Evolutionary conservation across 1,284 basidiomycete species (phyloP), one percentile per base, ranked within the genome.

Genomic region (Trichosporon ovoides): DNA sequence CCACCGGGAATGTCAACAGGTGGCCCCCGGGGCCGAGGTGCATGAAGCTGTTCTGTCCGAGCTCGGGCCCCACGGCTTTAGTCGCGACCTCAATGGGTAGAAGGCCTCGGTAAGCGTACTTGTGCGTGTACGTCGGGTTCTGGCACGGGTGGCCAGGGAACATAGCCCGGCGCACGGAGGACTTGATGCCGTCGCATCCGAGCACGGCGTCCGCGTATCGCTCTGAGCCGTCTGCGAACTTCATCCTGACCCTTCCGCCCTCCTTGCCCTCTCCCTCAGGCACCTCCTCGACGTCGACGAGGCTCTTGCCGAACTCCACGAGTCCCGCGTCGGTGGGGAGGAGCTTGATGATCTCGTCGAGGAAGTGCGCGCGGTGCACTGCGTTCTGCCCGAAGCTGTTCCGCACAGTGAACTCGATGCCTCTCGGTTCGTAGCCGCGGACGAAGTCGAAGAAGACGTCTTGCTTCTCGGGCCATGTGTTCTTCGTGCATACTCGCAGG

Each of bases 111-210:
- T 65, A 63, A 5, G 64, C 64, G 43, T 58, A 56, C 56, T 65
- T 65, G 57, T 63, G 59, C 10, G 64, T 63, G 54, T 59, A 63
- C 1, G 34, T 40, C 3, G 64, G 59, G 5, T 33, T 18, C 1
- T 54, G 55, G 22, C 60, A 62, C 4, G 57, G 55, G 18, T 57
- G 53, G 31, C 58, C 61, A 9, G 50, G 55, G n/a, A 61, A 58
- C 55, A 65, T 57, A 31, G 20, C 11, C 2, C 36, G 34, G 3
- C 64, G 53, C 1, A 56, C 53, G 3, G 53, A 35, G 3, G 37
- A 49, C 57, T 65, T 65, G 57, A 65, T 65, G 7, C 64, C 64
- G 28, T 65, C 64, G 49, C 64, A 65, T 4, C 57, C 57, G 31
- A 58, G 46, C 2, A 63, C 55, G 2, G 56, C 62, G 36, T 60